These are phyloP conservation scores for Xylaria sp. DNA, from an alignment of 2,329 filamentous ascomycete genomes.

Conservation along the genomic window DNA sequence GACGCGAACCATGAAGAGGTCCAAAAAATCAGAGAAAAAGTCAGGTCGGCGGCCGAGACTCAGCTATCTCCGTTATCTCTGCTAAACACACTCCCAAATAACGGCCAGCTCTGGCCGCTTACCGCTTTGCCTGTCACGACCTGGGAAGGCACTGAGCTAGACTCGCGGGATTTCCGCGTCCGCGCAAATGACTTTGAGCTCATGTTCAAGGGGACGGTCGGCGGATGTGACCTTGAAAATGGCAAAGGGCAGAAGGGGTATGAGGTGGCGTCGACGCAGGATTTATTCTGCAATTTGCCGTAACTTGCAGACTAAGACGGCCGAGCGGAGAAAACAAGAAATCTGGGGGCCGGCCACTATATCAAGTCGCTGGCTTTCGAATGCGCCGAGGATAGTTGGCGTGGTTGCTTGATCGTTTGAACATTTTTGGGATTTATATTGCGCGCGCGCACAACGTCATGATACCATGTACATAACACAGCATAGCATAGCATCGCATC, in stretches of 20 bases:
- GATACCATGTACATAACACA: slow-evolving; percentile 38
- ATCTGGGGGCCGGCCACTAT: background rate
- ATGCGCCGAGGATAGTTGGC: background rate
- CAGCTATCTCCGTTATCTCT: slow-evolving; percentile 60
- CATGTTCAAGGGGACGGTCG: slow-evolving; percentile 71
- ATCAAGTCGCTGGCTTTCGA: background rate
- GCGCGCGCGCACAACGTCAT: slow-evolving; percentile 18
- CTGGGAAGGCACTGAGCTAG: slow-evolving; percentile 68
- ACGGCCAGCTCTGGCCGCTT: slow-evolving; percentile 57
- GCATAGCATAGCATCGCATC: slow-evolving; percentile 30
- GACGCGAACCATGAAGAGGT: slow-evolving; percentile 45
- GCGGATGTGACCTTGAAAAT: slow-evolving; percentile 65
- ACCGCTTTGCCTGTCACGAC: slow-evolving; percentile 67
- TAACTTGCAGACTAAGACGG: background rate
- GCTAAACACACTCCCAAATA: slow-evolving; percentile 59
- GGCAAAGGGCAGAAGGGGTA: slow-evolving; percentile 44
- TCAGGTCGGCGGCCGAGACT: slow-evolving; percentile 44
- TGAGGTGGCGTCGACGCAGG: slow-evolving; percentile 56
- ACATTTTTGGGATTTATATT: slow-evolving; percentile 7
- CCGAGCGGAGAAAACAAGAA: background rate
- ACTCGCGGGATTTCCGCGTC: slow-evolving; percentile 53
- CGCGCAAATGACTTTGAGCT: slow-evolving; percentile 63
- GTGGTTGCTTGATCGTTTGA: background rate
- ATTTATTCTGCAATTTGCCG: slow-evolving; percentile 72
- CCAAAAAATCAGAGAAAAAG: slow-evolving; percentile 43